These are phyloP conservation scores for Punctularia strigosozonata DNA, from an alignment of 768 basidiomycete genomes.

Conservation along the genomic window DNA sequence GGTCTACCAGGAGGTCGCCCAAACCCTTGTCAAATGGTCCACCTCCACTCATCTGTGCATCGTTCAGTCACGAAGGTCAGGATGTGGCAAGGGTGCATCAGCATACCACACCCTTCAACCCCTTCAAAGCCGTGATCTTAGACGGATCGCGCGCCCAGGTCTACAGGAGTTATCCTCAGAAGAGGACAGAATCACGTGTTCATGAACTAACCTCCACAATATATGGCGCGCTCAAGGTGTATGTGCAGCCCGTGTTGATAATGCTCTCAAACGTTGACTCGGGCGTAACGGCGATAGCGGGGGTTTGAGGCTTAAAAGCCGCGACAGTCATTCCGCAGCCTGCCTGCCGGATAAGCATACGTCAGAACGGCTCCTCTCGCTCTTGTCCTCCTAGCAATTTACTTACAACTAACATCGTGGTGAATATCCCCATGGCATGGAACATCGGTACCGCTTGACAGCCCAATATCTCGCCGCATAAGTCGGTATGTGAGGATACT, in stretches of 20 bases:
- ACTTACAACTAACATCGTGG: constrained; percentile 13
- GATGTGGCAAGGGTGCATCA: neutral
- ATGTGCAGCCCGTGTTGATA: constrained; percentile 10
- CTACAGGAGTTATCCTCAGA: constrained; percentile 4
- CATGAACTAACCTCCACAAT: constrained; percentile 20
- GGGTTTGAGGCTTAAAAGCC: constrained; percentile 18
- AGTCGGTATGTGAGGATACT: constrained; percentile 12
- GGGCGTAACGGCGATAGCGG: constrained; percentile 17
- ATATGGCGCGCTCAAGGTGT: constrained; percentile 17
- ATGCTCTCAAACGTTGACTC: constrained; percentile 16
- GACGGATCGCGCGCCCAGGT: constrained; percentile 11
- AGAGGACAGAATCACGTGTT: neutral
- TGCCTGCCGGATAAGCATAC: constrained; percentile 11
- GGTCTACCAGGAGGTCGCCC: constrained; percentile 12
- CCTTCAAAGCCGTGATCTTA: constrained; percentile 11
- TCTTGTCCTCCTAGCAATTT: neutral
- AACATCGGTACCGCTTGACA: constrained; percentile 20
- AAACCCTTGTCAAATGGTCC: constrained; percentile 14
- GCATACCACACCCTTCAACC: constrained; percentile 12
- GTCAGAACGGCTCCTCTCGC: no score
- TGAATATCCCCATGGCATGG: constrained; percentile 19
- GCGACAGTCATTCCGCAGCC: constrained; percentile 15
- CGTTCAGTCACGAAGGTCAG: neutral
- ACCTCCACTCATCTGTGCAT: constrained; percentile 16
- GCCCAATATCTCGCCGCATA: constrained; percentile 14